Base-by-base conservation (phyloP, 108 stramenopile genomes). In the Schizochytrium sp. region DNA sequence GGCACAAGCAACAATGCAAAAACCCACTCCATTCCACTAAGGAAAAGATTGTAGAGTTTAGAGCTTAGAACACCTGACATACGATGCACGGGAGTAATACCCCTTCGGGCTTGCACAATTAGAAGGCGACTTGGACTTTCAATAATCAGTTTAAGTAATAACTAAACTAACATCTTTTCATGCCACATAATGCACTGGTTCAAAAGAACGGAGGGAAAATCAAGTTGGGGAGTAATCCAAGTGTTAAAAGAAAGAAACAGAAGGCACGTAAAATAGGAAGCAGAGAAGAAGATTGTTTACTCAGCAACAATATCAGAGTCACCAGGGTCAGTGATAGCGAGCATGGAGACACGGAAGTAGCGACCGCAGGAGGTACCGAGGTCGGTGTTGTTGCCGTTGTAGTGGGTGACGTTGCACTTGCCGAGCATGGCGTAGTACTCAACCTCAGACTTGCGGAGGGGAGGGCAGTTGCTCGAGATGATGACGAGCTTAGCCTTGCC, bases 381-480 rank as follows among this genome's bases (percentile, higher is more conserved):
- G 87, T 97, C 96, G 45, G 95, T 97, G 95, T 98, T 98, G 93
- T 96, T 94, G 44, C 99, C 99, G 46, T 93, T 89, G 94, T 98
- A 99, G 94, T 98, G 99, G 93, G 98, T 97, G 61, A 98, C 98
- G 57, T 91, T 91, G 87, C 94, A 95, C 96, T 98, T 98, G 91
- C 96, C 97, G 87, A 99, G 95, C 98, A 99, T 98, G 83, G 98
- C 98, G 93, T 97, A 93, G 96, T 99, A 99, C 91, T 99, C 98
- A 61, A 99, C 94, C 94, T 98, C 98, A 8, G 97, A 98, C 95
- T 98, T 98, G 72, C 98, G 95, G 69, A 99, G 92, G 53, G 97
- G 97, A 5, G 98, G 99, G 93, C 96, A 96, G 96, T 99, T 99
- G 94, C 94, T 97, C 59, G 97, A 93, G 92, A 99, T 97, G 59